Conservation (phyloP, 2,329 filamentous ascomycete genomes). For the Lasiodiplodia sp. region DNA sequence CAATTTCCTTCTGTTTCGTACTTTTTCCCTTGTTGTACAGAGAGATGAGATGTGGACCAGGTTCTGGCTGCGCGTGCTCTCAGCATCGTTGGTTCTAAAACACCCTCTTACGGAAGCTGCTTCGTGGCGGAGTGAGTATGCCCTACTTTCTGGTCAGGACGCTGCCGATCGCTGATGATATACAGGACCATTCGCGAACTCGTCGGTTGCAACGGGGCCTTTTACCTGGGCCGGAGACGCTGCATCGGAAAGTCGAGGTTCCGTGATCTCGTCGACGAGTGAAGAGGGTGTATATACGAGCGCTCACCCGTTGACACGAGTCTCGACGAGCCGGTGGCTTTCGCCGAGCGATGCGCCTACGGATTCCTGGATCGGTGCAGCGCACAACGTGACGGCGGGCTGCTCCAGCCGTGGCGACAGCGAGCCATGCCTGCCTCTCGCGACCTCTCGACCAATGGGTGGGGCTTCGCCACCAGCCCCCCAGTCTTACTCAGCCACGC, state of each 20-base stretch:
- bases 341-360: conserved; percentile 1
- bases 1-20: conserved; percentile 37
- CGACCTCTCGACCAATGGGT: neutral
- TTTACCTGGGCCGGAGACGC: neutral
- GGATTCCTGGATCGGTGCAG: conserved; percentile 5
- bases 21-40: conserved; percentile 37
- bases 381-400: neutral
- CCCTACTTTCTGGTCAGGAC: neutral
- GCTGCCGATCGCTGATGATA: conserved; percentile 21
- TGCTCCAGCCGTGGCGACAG: conserved; percentile 13
- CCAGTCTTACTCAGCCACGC: conserved; percentile 25
- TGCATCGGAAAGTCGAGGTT: conserved; percentile 6
- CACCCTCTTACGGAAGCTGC: conserved; percentile 16
- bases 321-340: conserved; percentile 21
- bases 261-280: neutral
- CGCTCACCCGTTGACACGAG: conserved; percentile 5
- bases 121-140: conserved; percentile 17
- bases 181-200: neutral
- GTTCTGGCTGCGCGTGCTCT: conserved; percentile 38
- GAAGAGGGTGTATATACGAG: conserved; percentile 2
- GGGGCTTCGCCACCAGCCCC: conserved; percentile 17
- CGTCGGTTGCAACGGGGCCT: neutral
- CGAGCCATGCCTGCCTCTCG: neutral
- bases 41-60: conserved; percentile 49
- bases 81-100: conserved; percentile 30